phyloP scores from a whole-genome alignment of 768 basidiomycete species.

The Lentinula detonsa region DNA sequence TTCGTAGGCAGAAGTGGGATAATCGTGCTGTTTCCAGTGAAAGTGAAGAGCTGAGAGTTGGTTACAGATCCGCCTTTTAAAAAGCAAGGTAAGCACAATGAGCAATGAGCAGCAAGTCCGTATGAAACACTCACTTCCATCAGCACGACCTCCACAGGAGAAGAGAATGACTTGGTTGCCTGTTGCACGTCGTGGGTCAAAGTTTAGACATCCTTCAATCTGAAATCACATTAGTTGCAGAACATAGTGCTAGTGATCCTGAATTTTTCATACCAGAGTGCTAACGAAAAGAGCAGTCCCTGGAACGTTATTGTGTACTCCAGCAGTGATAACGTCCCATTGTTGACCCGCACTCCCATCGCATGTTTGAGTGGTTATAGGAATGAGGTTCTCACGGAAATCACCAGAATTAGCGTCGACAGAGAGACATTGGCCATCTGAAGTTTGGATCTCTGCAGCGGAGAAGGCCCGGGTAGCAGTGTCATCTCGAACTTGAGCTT shows the following conservation, averaged over 20 bases:
- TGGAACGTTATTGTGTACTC: slow-evolving; percentile 12
- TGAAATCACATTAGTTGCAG: neutral
- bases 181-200: slow-evolving; percentile 14
- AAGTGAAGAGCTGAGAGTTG: slow-evolving; percentile 18
- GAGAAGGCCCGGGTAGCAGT: slow-evolving; percentile 19
- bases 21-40: slow-evolving; percentile 1
- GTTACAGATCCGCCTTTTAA: slow-evolving; percentile 10
- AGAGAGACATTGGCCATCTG: slow-evolving; percentile 15
- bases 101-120: slow-evolving; percentile 10
- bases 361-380: slow-evolving; percentile 11
- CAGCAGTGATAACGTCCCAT: slow-evolving; percentile 17
- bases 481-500: slow-evolving; percentile 14
- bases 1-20: slow-evolving; percentile 11
- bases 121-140: slow-evolving; percentile 13
- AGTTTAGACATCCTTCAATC: slow-evolving; percentile 19
- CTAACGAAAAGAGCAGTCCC: slow-evolving; percentile 16
- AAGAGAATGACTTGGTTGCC: slow-evolving; percentile 19
- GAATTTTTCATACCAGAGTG: slow-evolving; percentile 2
- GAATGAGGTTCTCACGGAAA: slow-evolving; percentile 17
- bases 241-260: neutral
- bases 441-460: slow-evolving; percentile 10
- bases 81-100: neutral
- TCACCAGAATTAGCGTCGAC: slow-evolving; percentile 13
- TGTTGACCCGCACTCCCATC: slow-evolving; percentile 15
- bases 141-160: slow-evolving; percentile 19